These are phyloP conservation scores for Podila horticola DNA, from an alignment of 192 early-diverging fungal species.

Conservation along the genomic window DNA sequence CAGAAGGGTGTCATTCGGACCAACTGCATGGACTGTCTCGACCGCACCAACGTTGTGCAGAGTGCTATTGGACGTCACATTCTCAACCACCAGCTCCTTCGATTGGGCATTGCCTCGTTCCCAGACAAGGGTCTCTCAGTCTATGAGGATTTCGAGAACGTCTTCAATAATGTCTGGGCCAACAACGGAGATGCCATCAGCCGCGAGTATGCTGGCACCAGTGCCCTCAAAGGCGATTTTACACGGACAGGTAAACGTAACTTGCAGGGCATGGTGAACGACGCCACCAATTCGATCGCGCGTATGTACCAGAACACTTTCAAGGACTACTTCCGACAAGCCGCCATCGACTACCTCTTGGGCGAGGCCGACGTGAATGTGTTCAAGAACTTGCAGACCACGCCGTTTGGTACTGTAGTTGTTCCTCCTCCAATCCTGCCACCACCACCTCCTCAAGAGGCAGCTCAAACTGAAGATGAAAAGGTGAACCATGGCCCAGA, in stretches of 20 bases:
- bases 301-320: conserved; percentile 80
- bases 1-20: conserved; percentile 57
- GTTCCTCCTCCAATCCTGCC: conserved; percentile 37
- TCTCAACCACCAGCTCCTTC: conserved; percentile 73
- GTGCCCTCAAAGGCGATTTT: conserved; percentile 83
- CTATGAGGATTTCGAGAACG: conserved; percentile 71
- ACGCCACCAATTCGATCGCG: conserved; percentile 80
- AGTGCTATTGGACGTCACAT: conserved; percentile 72
- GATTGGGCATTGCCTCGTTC: conserved; percentile 71
- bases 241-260: conserved; percentile 82
- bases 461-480: neutral
- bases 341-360: conserved; percentile 64
- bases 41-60: conserved; percentile 93
- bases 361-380: conserved; percentile 45
- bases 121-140: conserved; percentile 72
- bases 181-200: conserved; percentile 86
- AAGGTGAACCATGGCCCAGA: neutral
- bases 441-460: neutral
- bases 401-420: conserved; percentile 35
- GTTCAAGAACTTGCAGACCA: conserved; percentile 50
- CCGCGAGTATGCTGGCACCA: conserved; percentile 81
- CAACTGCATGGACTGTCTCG: conserved; percentile 99
- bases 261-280: conserved; percentile 76
- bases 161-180: conserved; percentile 80
- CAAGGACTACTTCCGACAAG: conserved; percentile 78